Evolutionary conservation across 257 asterid species (phyloP).

Genomic region (Fraxinus cuspidata): DNA sequence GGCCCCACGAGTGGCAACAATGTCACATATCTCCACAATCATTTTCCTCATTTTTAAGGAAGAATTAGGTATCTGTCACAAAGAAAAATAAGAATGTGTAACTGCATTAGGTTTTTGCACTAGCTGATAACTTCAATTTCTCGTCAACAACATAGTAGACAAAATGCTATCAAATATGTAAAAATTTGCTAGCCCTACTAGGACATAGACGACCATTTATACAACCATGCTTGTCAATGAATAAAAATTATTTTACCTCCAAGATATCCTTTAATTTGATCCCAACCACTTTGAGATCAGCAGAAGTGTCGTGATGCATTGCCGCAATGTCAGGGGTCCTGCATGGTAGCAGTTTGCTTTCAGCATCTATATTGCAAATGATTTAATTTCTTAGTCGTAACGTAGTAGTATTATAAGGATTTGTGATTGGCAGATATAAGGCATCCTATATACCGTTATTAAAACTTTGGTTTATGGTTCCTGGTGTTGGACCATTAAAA

Average conservation of each 20-base stretch:
- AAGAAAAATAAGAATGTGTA: not conserved
- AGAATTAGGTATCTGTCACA: constrained; percentile 56
- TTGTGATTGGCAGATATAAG: not conserved
- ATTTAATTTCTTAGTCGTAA: not conserved
- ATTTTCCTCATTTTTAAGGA: constrained; percentile 63
- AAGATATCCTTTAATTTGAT: constrained; percentile 66
- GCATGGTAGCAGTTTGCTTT: constrained; percentile 19
- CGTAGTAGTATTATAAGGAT: not conserved
- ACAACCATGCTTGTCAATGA: not conserved
- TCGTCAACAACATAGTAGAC: not conserved
- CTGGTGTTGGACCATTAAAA: no score
- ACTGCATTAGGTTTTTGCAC: not conserved
- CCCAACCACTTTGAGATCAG: constrained; percentile 82
- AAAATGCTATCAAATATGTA: not conserved
- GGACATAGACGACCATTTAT: not conserved
- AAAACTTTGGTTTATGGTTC: not conserved
- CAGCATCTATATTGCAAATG: constrained; percentile 13
- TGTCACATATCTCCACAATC: constrained; percentile 62
- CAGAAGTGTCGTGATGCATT: constrained; percentile 79
- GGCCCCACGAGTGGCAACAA: constrained; percentile 81
- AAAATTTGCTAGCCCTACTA: not conserved
- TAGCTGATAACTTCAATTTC: not conserved
- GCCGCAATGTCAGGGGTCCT: constrained; percentile 85
- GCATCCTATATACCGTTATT: not conserved
- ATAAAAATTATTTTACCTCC: constrained; percentile 51